Base-by-base conservation (phyloP, 116 monocot genomes). In the Phalaenopsis hybrid region DNA sequence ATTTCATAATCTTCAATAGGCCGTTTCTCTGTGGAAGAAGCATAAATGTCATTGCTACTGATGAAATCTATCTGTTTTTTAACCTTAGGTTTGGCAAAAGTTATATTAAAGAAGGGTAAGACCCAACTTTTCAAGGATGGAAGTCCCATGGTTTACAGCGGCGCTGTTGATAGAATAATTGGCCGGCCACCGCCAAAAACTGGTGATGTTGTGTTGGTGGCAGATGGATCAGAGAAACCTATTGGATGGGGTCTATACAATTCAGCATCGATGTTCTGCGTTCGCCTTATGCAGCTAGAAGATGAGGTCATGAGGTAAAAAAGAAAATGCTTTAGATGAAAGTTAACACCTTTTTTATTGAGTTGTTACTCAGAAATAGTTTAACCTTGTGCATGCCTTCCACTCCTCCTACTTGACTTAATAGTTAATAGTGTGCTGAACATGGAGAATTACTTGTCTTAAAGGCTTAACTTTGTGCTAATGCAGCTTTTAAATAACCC, bases 221-320 rank as follows among this genome's bases (percentile, higher is more conserved):
- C 94, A 58, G 98, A 98, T 85, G 95, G 95, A 49, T 83, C 93
- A 31, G 95, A 93, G 77, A 98, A 89, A 79, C 90, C 98, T n/a
- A 91, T 98, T 70, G 98, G 98, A 46, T 98, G 98, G 98, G 98
- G 98, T 84, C 79, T 98, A n/a, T 98, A 95, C 79, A 98, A 98
- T 80, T 98, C 97, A 9, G 87, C 94, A 11, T 98, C 97, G 37
- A 98, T 98, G 97, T 98, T 90, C 57, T 95, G 93, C 65, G 90
- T 98, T 48, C 85, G 95, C 48, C 88, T 98, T 57, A 98, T 98
- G 98, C 98, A 98, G 76, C 90, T 92, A n/a, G 98, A 98, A 88
- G 93, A 98, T 86, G 98, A 98, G 81, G 89, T 81, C 74, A 81
- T 78, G 74, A 91, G 93, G 98, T 86, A 78, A 72, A 10, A 20